Evolutionary conservation across 129 eudicot genomes (phyloP).

Genomic region (Saposhnikovia divaricata): DNA sequence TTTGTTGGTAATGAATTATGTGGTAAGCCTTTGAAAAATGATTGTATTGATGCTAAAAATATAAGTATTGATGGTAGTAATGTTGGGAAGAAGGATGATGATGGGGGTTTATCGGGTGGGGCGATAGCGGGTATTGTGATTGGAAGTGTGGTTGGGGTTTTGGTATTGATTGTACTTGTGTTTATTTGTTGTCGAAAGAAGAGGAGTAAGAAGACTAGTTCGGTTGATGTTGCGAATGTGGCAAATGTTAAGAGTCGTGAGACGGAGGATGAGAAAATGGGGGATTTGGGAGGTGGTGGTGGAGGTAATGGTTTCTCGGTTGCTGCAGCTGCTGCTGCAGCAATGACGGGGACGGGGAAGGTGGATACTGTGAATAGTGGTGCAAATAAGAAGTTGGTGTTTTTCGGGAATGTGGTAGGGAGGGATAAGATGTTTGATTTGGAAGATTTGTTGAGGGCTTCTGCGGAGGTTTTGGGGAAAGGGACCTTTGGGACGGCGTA

Average conservation of each 20-base stretch:
- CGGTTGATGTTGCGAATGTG: constrained; percentile 37
- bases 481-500: constrained; percentile 90
- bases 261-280: constrained; percentile 34
- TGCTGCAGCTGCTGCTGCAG: constrained; percentile 53
- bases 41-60: constrained; percentile 12
- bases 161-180: constrained; percentile 32
- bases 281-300: constrained; percentile 19
- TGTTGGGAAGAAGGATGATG: constrained; percentile 11
- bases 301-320: constrained; percentile 39
- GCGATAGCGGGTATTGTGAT: constrained; percentile 79
- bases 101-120: constrained; percentile 48
- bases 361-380: constrained; percentile 16
- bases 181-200: constrained; percentile 49
- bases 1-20: constrained; percentile 31
- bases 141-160: constrained; percentile 54
- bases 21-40: constrained; percentile 30
- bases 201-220: constrained; percentile 40
- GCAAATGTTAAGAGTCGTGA: constrained; percentile 27
- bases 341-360: constrained; percentile 27
- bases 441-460: constrained; percentile 88
- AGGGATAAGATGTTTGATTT: constrained; percentile 52
- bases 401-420: constrained; percentile 39
- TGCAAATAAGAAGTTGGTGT: constrained; percentile 55
- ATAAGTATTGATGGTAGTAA: constrained; percentile 20
- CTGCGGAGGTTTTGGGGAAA: constrained; percentile 89